phyloP scores from a whole-genome alignment of 2,329 filamentous ascomycete genomes.

The Alternaria conjuncta region DNA sequence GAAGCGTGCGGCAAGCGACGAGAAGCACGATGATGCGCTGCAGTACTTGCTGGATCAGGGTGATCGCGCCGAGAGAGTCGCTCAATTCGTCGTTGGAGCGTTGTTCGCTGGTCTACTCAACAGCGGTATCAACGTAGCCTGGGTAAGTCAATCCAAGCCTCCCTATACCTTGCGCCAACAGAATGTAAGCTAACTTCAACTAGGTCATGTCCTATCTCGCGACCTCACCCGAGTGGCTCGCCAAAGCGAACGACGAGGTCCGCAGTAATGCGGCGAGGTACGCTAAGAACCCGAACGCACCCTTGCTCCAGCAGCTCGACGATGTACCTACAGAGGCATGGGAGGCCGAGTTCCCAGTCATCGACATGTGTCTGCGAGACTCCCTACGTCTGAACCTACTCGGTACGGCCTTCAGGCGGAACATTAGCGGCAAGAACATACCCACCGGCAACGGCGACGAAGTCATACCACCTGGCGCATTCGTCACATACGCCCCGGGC shows the following conservation, averaged over 20 bases:
- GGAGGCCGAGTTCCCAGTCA: conserved; percentile 61
- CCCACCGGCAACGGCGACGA: conserved; percentile 53
- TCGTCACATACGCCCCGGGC: conserved; percentile 54
- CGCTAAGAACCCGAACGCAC: conserved; percentile 42
- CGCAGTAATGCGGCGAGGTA: conserved; percentile 54
- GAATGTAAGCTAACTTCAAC: not conserved
- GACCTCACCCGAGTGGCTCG: conserved; percentile 53
- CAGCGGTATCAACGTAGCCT: conserved; percentile 62
- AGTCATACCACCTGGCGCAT: conserved; percentile 58
- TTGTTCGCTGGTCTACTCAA: conserved; percentile 66
- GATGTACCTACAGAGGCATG: conserved; percentile 60
- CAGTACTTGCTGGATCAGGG: conserved; percentile 62
- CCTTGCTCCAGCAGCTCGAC: conserved; percentile 50
- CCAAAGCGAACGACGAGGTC: conserved; percentile 56
- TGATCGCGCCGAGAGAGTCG: conserved; percentile 53
- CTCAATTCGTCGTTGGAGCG: conserved; percentile 59
- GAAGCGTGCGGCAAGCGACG: conserved; percentile 51
- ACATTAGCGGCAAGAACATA: conserved; percentile 55
- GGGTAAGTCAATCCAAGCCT: conserved; percentile 41
- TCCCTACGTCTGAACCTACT: conserved; percentile 59
- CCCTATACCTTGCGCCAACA: not conserved
- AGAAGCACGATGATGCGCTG: conserved; percentile 57
- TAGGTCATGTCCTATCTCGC: conserved; percentile 36
- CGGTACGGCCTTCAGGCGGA: conserved; percentile 61
- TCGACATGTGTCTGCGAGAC: conserved; percentile 62